phyloP scores from a whole-genome alignment of 2,329 filamentous ascomycete species.

The Alternaria dauci region DNA sequence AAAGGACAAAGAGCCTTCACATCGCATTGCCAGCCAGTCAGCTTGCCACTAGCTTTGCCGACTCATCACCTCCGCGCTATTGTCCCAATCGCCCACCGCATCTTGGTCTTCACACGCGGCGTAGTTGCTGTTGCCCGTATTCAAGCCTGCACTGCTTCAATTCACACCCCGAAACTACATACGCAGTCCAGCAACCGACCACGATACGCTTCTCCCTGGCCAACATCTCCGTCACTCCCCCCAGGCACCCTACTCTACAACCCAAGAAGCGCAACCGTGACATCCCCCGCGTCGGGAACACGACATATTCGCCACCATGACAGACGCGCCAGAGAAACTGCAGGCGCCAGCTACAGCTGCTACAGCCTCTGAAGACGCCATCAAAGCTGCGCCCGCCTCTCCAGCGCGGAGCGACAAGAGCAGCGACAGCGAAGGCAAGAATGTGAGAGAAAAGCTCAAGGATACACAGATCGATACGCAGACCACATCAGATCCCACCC shows the following conservation, averaged over 20 bases:
- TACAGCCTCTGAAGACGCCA: conserved; percentile 16
- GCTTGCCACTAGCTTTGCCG: conserved; percentile 27
- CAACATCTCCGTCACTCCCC: neutral
- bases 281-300: conserved; percentile 10
- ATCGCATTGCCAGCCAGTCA: conserved; percentile 6
- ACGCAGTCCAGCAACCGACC: neutral
- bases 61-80: conserved; percentile 23
- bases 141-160: conserved; percentile 2
- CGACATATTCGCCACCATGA: conserved; percentile 27
- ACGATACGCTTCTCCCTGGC: neutral
- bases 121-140: conserved; percentile 20
- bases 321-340: conserved; percentile 36
- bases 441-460: conserved; percentile 68
- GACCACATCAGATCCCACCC: conserved; percentile 27
- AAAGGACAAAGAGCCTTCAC: neutral
- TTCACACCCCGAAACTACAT: neutral
- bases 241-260: neutral
- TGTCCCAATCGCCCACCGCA: conserved; percentile 12
- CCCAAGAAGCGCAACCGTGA: conserved; percentile 10
- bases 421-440: conserved; percentile 62
- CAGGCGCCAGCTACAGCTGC: conserved; percentile 20
- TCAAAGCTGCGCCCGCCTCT: conserved; percentile 32
- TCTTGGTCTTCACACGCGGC: conserved; percentile 8
- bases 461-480: conserved; percentile 65
- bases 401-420: conserved; percentile 52